These are phyloP conservation scores for Vararia minispora DNA, from an alignment of 768 basidiomycete genomes.

Conservation along the genomic window DNA sequence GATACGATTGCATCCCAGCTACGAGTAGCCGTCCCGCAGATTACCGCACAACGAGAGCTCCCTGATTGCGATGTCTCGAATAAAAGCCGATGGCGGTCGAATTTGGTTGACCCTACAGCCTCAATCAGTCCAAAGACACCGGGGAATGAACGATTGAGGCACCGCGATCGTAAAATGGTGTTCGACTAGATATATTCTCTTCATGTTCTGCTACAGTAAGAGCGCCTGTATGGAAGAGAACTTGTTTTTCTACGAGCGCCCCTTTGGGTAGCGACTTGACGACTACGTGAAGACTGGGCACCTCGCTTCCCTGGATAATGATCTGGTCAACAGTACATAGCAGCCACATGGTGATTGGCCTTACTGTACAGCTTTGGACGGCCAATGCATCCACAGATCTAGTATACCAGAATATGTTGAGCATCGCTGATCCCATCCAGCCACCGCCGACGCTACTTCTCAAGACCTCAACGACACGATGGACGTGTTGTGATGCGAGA, in stretches of 20 bases:
- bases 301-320: slow-evolving; percentile 13
- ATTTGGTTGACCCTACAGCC: slow-evolving; percentile 1
- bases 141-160: not conserved
- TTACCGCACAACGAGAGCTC: slow-evolving; percentile 7
- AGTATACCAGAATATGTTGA: slow-evolving; percentile 63
- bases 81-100: too few species aligned
- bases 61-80: too few species aligned
- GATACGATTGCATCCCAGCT: slow-evolving; percentile 4
- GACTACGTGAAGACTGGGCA: slow-evolving; percentile 44
- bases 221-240: slow-evolving; percentile 57
- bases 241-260: slow-evolving; percentile 70
- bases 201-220: slow-evolving; percentile 35
- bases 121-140: not conserved
- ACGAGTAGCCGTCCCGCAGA: slow-evolving; percentile 8
- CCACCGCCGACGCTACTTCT: slow-evolving; percentile 38
- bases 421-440: slow-evolving; percentile 54
- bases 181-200: slow-evolving; percentile 26
- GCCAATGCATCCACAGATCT: too few species aligned
- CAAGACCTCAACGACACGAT: slow-evolving; percentile 53
- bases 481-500: slow-evolving; percentile 70
- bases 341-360: too few species aligned
- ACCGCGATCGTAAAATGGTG: slow-evolving; percentile 32
- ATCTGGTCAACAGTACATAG: not conserved
- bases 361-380: too few species aligned
- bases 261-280: slow-evolving; percentile 60